Conservation (phyloP, 352 stramenopile genomes). For the Halophytophthora batemanensis region DNA sequence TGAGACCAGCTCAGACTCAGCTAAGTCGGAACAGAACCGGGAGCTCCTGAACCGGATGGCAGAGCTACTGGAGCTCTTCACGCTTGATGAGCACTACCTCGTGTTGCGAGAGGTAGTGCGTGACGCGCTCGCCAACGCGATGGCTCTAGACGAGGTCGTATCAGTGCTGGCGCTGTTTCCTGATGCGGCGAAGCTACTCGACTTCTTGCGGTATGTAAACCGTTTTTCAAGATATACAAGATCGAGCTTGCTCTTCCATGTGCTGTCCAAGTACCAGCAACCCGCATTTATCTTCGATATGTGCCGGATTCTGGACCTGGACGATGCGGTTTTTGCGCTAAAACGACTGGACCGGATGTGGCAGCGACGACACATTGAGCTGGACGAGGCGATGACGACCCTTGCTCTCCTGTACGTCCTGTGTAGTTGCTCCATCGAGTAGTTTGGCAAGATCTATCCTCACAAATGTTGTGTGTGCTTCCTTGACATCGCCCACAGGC, state of each 20-base stretch:
- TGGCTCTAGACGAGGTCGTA: conserved; percentile 39
- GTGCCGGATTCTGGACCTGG: conserved; percentile 55
- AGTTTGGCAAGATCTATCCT: background rate
- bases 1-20: background rate
- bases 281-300: conserved; percentile 65
- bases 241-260: conserved; percentile 42
- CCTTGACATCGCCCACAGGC: background rate
- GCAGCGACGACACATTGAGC: conserved; percentile 16
- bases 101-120: conserved; percentile 41
- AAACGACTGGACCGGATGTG: conserved; percentile 59
- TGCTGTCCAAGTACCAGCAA: conserved; percentile 47
- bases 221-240: conserved; percentile 27
- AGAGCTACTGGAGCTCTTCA: conserved; percentile 32
- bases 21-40: background rate
- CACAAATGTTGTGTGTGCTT: background rate
- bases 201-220: conserved; percentile 46
- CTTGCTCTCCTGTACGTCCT: conserved; percentile 20
- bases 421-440: background rate
- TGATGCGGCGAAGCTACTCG: conserved; percentile 21
- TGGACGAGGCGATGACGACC: conserved; percentile 27
- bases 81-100: conserved; percentile 28
- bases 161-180: conserved; percentile 56
- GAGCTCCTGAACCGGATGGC: conserved; percentile 45
- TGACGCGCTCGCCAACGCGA: conserved; percentile 33
- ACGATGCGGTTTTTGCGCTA: conserved; percentile 63